Evolutionary conservation across 2,329 filamentous ascomycete species (phyloP).

Genomic region (Beauveria varroae): DNA sequence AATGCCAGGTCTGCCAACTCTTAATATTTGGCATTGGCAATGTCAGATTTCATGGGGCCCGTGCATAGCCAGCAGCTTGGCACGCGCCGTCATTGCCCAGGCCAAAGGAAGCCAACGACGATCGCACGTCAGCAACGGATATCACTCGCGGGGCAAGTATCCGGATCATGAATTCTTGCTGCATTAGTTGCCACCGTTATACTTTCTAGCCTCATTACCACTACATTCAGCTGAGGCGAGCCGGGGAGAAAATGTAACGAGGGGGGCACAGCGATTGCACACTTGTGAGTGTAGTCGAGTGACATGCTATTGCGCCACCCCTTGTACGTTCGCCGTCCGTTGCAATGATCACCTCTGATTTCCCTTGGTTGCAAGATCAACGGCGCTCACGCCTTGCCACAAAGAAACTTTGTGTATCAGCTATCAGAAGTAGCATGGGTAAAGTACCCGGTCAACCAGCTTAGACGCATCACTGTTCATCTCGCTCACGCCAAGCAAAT

Average conservation of each 20-base stretch:
- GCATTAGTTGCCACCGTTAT: too few species aligned
- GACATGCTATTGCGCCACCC: background rate
- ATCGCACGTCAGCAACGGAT: too few species aligned
- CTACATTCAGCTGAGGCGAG: background rate
- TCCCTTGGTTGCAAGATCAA: background rate
- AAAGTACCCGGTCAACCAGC: background rate
- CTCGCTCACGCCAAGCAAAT: constrained; percentile 1
- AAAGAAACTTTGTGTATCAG: background rate
- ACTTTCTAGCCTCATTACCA: background rate
- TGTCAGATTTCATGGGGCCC: background rate
- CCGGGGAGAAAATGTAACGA: background rate
- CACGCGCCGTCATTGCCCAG: background rate
- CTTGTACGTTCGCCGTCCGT: background rate
- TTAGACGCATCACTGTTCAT: background rate
- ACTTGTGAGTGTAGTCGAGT: background rate
- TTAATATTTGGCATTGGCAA: background rate
- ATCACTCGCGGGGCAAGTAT: too few species aligned
- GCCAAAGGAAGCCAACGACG: too few species aligned
- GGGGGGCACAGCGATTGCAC: background rate
- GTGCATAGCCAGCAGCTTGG: background rate
- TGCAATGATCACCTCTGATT: background rate
- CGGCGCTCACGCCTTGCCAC: background rate
- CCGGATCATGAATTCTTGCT: too few species aligned
- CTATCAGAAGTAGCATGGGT: background rate
- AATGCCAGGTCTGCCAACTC: background rate